These are phyloP conservation scores for Vaccinium vitisidaea DNA, from an alignment of 148 eudicot genomes.

Conservation along the genomic window DNA sequence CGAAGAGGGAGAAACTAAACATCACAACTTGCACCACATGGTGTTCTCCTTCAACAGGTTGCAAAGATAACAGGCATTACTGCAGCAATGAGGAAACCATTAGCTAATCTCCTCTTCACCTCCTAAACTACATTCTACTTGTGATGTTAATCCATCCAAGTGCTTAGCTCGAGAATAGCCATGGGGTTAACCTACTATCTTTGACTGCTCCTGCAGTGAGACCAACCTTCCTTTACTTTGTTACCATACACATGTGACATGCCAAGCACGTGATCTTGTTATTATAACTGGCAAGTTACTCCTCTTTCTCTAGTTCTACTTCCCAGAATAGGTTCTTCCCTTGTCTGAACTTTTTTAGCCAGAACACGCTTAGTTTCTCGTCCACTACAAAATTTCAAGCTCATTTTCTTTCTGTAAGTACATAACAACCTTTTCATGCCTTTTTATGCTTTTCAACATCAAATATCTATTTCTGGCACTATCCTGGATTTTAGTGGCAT, in stretches of 20 bases:
- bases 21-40: background rate
- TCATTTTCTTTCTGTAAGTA: background rate
- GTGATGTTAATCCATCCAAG: background rate
- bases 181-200: background rate
- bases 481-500: background rate
- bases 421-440: background rate
- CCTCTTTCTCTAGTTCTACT: background rate
- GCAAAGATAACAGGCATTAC: background rate
- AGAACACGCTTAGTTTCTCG: background rate
- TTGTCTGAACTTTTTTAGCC: background rate
- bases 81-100: background rate
- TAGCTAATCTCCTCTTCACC: background rate
- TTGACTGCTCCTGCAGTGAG: background rate
- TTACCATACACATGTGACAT: background rate
- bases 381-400: background rate
- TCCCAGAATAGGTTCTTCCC: background rate
- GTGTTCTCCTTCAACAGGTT: background rate
- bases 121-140: background rate
- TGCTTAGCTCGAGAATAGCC: background rate
- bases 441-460: constrained; percentile 1
- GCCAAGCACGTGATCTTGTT: background rate
- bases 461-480: background rate
- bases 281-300: background rate
- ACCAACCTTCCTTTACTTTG: background rate
- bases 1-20: background rate